These are phyloP conservation scores for Pelargonium myrrhifolium DNA, from an alignment of 441 rosid genomes.

Conservation along the genomic window DNA sequence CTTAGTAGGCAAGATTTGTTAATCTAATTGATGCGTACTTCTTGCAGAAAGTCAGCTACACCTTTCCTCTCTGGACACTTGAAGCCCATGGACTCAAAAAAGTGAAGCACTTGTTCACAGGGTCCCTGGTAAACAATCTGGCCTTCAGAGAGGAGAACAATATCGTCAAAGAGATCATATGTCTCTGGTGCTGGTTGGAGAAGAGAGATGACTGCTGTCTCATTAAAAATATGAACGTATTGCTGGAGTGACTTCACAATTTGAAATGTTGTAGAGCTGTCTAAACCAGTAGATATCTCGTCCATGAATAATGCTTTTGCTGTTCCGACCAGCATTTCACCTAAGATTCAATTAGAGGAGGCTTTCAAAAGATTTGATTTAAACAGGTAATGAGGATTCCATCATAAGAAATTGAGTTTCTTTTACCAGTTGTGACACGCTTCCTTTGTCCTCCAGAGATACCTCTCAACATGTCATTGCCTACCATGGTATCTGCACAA, in stretches of 20 bases:
- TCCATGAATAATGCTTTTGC: constrained; percentile 73
- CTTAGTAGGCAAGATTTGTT: too few species aligned
- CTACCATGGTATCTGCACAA: constrained; percentile 76
- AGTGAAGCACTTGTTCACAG: constrained; percentile 56
- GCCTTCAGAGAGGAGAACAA: constrained; percentile 69
- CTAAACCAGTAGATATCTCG: constrained; percentile 87
- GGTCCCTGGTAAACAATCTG: constrained; percentile 73
- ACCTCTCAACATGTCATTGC: constrained; percentile 76
- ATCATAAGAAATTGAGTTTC: neutral
- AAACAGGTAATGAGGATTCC: too few species aligned
- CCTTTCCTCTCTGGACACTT: constrained; percentile 84
- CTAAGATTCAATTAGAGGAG: constrained; percentile 19
- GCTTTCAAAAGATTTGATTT: neutral
- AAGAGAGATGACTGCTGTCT: constrained; percentile 74
- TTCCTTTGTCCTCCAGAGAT: constrained; percentile 87
- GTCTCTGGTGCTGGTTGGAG: constrained; percentile 97
- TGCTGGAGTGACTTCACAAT: constrained; percentile 68
- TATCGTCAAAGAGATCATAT: constrained; percentile 78
- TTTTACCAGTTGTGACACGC: constrained; percentile 77
- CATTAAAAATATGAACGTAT: constrained; percentile 58
- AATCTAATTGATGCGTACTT: constrained; percentile 23
- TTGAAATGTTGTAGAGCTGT: constrained; percentile 79
- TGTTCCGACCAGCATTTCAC: constrained; percentile 71
- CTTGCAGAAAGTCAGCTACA: constrained; percentile 82
- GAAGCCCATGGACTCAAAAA: constrained; percentile 71